phyloP scores from a whole-genome alignment of 1,139 yeast genomes.

The Geotrichum armillariae region DNA sequence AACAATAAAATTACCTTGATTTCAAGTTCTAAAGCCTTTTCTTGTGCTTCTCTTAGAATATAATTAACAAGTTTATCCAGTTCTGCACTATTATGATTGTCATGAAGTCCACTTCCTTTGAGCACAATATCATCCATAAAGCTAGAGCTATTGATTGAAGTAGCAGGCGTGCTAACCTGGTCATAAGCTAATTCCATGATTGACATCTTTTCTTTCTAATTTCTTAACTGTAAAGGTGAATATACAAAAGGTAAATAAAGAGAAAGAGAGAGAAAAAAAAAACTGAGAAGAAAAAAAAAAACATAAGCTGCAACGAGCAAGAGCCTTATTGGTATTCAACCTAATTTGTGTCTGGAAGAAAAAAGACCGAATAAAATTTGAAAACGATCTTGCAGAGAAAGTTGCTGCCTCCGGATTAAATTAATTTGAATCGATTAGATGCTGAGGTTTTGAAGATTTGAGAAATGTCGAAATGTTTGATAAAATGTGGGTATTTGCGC shows the following conservation, averaged over 20 bases:
- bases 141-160: background rate
- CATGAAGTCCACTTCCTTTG: conserved; percentile 31
- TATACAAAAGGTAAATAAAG: background rate
- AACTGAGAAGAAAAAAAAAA: background rate
- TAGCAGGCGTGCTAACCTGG: conserved; percentile 2
- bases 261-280: background rate
- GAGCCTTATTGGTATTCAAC: conserved; percentile 4
- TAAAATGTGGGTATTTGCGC: too few relatives aligned
- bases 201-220: conserved; percentile 5
- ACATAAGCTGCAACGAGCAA: background rate
- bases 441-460: too few relatives aligned
- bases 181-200: background rate
- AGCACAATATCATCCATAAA: background rate
- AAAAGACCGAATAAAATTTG: too few relatives aligned
- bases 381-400: too few relatives aligned
- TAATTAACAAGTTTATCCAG: conserved; percentile 97
- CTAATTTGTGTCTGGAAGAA: too few relatives aligned
- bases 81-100: conserved; percentile 59
- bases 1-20: conserved; percentile 50
- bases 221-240: background rate
- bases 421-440: too few relatives aligned
- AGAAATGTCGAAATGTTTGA: too few relatives aligned
- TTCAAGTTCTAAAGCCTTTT: conserved; percentile 94
- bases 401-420: too few relatives aligned
- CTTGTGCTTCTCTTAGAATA: conserved; percentile 98